A percentile compares a stretch with the other conserved stretches of the same genome.
phyloP scores from a whole-genome alignment of 495 filamentous ascomycete species.

The Saxophila tyrrhenica region DNA sequence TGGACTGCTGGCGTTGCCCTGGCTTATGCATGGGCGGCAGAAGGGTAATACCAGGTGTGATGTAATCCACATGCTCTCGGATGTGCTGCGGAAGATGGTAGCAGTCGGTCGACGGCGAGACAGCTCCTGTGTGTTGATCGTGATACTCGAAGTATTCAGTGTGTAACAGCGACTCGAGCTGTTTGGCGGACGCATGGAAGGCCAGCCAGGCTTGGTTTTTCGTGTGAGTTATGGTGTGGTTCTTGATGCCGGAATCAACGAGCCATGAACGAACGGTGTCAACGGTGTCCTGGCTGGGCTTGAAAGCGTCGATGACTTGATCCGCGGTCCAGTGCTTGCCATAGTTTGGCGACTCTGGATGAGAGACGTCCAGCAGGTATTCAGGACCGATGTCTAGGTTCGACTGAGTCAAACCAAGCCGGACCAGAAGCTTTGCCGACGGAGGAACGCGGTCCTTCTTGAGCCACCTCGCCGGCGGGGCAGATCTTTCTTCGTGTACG shows the following conservation, averaged over 20 bases:
- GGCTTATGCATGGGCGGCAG: neutral
- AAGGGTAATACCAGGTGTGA: slow-evolving; percentile 37
- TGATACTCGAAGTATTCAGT: neutral
- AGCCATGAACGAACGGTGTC: slow-evolving; percentile 11
- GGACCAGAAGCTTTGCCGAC: slow-evolving; percentile 8
- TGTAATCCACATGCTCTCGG: slow-evolving; percentile 26
- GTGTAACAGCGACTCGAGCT: slow-evolving; percentile 12
- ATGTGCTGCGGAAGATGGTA: slow-evolving; percentile 22
- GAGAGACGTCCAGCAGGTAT: slow-evolving; percentile 11
- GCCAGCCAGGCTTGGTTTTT: slow-evolving; percentile 22
- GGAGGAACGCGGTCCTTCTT: neutral
- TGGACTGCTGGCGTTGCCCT: too few relatives aligned
- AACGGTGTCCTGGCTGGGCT: slow-evolving; percentile 4
- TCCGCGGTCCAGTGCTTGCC: slow-evolving; percentile 21
- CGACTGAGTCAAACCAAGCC: slow-evolving; percentile 16
- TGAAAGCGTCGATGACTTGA: slow-evolving; percentile 17
- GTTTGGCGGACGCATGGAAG: slow-evolving; percentile 13
- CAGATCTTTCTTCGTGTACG: neutral
- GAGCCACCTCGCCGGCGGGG: slow-evolving; percentile 1
- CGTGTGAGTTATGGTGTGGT: slow-evolving; percentile 4
- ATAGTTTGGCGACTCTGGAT: slow-evolving; percentile 20
- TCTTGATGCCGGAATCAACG: neutral
- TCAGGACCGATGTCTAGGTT: slow-evolving; percentile 16
- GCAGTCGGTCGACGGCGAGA: slow-evolving; percentile 1
- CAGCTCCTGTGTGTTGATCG: neutral